These are phyloP conservation scores for Acanthamoeba sp. DNA, from an alignment of 208 protist genomes.

Conservation along the genomic window DNA sequence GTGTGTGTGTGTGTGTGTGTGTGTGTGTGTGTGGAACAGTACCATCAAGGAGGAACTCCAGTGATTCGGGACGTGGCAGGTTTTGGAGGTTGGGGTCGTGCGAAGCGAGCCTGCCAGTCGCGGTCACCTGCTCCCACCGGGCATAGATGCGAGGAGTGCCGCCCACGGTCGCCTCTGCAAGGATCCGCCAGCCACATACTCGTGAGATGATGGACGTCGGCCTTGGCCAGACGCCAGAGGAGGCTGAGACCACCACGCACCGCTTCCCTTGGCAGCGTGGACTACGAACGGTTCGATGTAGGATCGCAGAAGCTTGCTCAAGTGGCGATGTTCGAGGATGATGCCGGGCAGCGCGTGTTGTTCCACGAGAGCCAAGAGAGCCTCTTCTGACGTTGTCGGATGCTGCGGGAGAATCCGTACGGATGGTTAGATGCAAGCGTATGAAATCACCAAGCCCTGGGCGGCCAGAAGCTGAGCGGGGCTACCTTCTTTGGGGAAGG, in stretches of 20 bases:
- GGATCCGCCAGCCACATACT: neutral
- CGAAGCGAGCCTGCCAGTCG: slow-evolving; percentile 64
- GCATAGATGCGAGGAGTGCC: neutral
- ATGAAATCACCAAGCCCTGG: neutral
- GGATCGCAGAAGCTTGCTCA: slow-evolving; percentile 24
- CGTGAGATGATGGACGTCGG: too few relatives aligned
- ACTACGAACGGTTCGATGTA: slow-evolving; percentile 54
- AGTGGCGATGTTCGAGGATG: slow-evolving; percentile 72
- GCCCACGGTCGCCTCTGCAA: neutral
- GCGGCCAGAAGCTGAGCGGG: neutral
- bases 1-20: too few relatives aligned
- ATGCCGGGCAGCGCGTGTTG: slow-evolving; percentile 54
- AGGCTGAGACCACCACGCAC: too few relatives aligned
- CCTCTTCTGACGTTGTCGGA: slow-evolving; percentile 48
- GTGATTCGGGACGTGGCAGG: slow-evolving; percentile 30
- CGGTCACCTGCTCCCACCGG: slow-evolving; percentile 30
- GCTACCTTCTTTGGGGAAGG: neutral
- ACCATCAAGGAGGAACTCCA: slow-evolving; percentile 61
- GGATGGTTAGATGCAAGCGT: neutral
- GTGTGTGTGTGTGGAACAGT: neutral
- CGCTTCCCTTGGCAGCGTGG: slow-evolving; percentile 21
- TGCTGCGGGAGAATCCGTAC: neutral
- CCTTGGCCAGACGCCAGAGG: neutral
- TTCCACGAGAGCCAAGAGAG: neutral
- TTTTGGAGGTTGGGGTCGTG: slow-evolving; percentile 71